phyloP scores from a whole-genome alignment of 2,329 filamentous ascomycete genomes.

The Colletotrichum sp. region DNA sequence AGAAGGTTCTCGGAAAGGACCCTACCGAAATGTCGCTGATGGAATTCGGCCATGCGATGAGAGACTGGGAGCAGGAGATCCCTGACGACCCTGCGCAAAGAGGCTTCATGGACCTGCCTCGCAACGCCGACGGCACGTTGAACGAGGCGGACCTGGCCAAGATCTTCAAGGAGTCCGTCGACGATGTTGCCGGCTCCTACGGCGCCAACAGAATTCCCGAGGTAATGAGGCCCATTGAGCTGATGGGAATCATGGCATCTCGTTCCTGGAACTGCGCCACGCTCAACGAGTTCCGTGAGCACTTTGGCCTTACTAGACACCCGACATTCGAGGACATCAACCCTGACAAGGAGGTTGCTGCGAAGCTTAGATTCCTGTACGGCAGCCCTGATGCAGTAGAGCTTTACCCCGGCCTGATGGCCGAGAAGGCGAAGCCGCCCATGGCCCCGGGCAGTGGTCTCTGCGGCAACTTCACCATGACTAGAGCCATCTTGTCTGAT shows the following conservation, averaged over 20 bases:
- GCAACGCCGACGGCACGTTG: conserved; percentile 54
- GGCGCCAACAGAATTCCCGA: conserved; percentile 61
- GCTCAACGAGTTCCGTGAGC: conserved; percentile 67
- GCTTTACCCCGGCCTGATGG: conserved; percentile 57
- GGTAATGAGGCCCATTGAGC: conserved; percentile 60
- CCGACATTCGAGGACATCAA: conserved; percentile 65
- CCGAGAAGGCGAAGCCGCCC: conserved; percentile 50
- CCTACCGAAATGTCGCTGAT: neutral
- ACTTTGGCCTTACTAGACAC: conserved; percentile 62
- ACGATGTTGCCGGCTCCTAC: conserved; percentile 54
- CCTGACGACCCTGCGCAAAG: conserved; percentile 57
- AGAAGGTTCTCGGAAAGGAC: conserved; percentile 18
- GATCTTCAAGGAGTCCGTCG: conserved; percentile 55
- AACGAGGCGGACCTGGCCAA: conserved; percentile 59
- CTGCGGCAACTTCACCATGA: conserved; percentile 49
- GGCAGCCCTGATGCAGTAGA: conserved; percentile 67
- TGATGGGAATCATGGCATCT: conserved; percentile 64
- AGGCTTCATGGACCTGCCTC: conserved; percentile 53
- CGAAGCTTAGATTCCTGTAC: conserved; percentile 57
- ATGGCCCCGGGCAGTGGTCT: conserved; percentile 51
- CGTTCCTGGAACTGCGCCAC: conserved; percentile 63
- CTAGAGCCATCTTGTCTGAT: conserved; percentile 64
- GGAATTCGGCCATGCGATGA: neutral
- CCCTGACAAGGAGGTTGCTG: conserved; percentile 55
- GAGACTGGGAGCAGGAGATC: conserved; percentile 42